Conservation (phyloP, 2,329 filamentous ascomycete species). For the Penicillium thymicola region DNA sequence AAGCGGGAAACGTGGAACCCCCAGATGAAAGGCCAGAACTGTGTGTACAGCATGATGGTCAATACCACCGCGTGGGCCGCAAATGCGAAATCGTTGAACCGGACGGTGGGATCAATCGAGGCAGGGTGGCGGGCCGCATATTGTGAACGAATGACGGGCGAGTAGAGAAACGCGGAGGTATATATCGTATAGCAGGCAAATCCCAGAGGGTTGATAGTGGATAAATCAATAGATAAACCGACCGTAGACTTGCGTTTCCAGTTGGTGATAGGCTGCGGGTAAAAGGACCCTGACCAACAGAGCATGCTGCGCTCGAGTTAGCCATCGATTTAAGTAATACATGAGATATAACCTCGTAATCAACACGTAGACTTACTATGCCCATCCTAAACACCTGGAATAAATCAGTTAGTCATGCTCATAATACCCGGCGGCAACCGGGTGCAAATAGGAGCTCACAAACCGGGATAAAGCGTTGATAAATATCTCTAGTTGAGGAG, state of each 20-base stretch:
- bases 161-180: slow-evolving; percentile 73
- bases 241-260: slow-evolving; percentile 70
- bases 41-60: slow-evolving; percentile 69
- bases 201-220: slow-evolving; percentile 64
- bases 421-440: not conserved
- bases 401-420: slow-evolving; percentile 29
- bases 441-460: slow-evolving; percentile 1
- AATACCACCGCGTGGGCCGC: slow-evolving; percentile 75
- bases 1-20: slow-evolving; percentile 62
- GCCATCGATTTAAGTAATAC: not conserved
- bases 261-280: slow-evolving; percentile 85
- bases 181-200: slow-evolving; percentile 69
- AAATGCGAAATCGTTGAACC: slow-evolving; percentile 87
- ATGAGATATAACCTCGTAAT: not conserved
- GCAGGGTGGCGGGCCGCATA: slow-evolving; percentile 76
- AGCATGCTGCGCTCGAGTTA: slow-evolving; percentile 46
- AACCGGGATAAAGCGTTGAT: slow-evolving; percentile 44
- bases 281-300: slow-evolving; percentile 86
- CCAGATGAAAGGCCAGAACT: slow-evolving; percentile 73
- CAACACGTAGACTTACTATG: slow-evolving; percentile 51
- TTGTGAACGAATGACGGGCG: slow-evolving; percentile 70
- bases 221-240: slow-evolving; percentile 86
- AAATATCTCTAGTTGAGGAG: slow-evolving; percentile 35
- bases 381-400: slow-evolving; percentile 67
- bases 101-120: slow-evolving; percentile 75